Conservation (phyloP, 2,329 filamentous ascomycete genomes). For the Tolypocladium capitatum region DNA sequence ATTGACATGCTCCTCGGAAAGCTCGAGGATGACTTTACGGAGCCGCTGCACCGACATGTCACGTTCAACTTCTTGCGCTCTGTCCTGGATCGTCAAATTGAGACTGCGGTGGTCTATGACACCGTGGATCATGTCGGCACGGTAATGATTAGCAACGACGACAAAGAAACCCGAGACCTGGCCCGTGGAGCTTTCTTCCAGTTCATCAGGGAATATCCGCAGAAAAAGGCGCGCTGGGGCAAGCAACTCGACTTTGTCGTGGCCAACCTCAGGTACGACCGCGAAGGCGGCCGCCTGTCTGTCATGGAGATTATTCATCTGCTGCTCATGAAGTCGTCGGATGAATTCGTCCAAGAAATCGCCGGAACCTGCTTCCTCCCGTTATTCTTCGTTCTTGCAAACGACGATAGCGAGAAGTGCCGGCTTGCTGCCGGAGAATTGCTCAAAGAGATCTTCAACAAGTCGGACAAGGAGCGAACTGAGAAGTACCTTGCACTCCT, state of each 20-base stretch:
- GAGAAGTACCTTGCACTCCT: constrained; percentile 60
- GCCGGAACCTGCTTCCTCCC: constrained; percentile 73
- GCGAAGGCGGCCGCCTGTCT: constrained; percentile 77
- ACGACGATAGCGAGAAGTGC: constrained; percentile 80
- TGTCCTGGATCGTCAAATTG: constrained; percentile 70
- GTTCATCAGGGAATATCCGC: constrained; percentile 88
- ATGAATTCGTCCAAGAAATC: constrained; percentile 72
- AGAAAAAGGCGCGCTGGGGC: constrained; percentile 75
- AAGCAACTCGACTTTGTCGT: constrained; percentile 84
- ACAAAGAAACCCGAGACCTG: constrained; percentile 73
- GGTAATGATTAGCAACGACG: constrained; percentile 94
- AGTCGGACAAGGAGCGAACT: constrained; percentile 59
- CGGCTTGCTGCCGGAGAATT: constrained; percentile 68
- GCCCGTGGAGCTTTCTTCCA: constrained; percentile 86
- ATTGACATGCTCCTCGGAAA: constrained; percentile 72
- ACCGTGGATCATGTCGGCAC: constrained; percentile 76
- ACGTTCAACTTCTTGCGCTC: constrained; percentile 90
- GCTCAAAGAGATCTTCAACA: constrained; percentile 67
- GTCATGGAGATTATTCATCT: constrained; percentile 86
- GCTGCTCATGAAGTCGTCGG: constrained; percentile 71
- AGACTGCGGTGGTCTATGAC: constrained; percentile 83
- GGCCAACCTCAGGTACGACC: constrained; percentile 80
- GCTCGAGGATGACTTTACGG: constrained; percentile 77
- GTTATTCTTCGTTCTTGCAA: constrained; percentile 70
- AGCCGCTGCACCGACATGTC: constrained; percentile 81